These are phyloP conservation scores for Scenedesmus sp. DNA, from an alignment of 163 green algal genomes.

Conservation along the genomic window DNA sequence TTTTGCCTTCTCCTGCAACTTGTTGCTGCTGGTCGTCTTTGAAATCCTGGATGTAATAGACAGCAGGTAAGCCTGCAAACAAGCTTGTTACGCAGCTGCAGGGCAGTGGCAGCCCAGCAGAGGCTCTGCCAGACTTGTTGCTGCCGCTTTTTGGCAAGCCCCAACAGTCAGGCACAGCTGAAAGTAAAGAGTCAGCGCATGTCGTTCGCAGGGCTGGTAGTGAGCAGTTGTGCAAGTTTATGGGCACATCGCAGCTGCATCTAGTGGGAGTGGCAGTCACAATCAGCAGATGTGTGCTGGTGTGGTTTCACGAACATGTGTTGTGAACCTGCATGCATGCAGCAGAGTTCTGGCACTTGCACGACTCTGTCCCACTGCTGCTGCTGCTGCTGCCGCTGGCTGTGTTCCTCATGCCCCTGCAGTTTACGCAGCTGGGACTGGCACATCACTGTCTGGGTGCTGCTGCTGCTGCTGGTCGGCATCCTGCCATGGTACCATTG, in stretches of 20 bases:
- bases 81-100: neutral
- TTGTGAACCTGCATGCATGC: no score
- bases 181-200: no score
- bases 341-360: neutral
- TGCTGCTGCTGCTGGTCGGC: constrained; percentile 83
- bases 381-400: neutral
- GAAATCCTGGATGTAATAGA: constrained; percentile 84
- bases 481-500: constrained; percentile 87
- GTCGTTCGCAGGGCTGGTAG: no score
- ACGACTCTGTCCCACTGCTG: neutral
- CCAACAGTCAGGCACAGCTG: no score
- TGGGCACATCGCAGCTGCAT: no score
- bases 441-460: constrained; percentile 78
- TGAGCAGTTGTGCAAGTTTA: no score
- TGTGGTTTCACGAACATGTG: no score
- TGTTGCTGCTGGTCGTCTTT: constrained; percentile 88
- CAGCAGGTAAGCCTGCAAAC: constrained; percentile 65
- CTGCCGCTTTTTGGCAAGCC: no score
- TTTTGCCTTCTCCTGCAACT: constrained; percentile 88
- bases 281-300: no score
- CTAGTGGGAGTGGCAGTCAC: no score
- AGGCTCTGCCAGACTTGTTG: no score
- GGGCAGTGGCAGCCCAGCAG: neutral
- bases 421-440: constrained; percentile 78
- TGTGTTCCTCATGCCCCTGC: constrained; percentile 3